Evolutionary conservation across 495 filamentous ascomycete genomes (phyloP).

Genomic region (Penicillium steckii): DNA sequence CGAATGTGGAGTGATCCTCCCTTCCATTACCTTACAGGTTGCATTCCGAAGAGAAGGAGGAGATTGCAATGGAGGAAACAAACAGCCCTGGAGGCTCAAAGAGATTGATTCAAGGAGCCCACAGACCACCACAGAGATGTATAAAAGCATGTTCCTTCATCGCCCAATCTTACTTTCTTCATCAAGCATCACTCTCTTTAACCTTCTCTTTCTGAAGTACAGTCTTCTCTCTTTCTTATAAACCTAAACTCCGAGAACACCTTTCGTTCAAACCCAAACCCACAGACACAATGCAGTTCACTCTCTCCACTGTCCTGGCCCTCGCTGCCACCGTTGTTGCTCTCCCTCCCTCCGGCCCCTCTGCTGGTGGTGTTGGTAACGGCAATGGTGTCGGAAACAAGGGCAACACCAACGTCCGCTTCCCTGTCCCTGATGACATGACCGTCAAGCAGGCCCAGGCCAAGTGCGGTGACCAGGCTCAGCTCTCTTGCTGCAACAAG

Average conservation of each 20-base stretch:
- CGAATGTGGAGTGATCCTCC: conserved; percentile 20
- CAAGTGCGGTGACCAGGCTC: conserved; percentile 50
- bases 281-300: conserved; percentile 39
- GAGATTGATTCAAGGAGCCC: conserved; percentile 12
- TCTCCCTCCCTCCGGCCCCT: conserved; percentile 10
- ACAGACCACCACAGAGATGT: conserved; percentile 29
- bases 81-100: conserved; percentile 4
- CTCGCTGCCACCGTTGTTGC: conserved; percentile 22
- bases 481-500: conserved; percentile 51
- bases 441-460: conserved; percentile 47
- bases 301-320: conserved; percentile 23
- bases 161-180: conserved; percentile 19
- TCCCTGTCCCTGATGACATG: conserved; percentile 38
- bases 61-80: conserved; percentile 13
- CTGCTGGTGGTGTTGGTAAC: conserved; percentile 19
- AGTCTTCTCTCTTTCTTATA: conserved; percentile 25
- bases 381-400: conserved; percentile 21
- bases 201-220: conserved; percentile 26
- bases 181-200: conserved; percentile 37
- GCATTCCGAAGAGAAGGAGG: conserved; percentile 32
- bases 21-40: conserved; percentile 26
- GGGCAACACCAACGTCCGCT: conserved; percentile 25
- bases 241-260: conserved; percentile 24
- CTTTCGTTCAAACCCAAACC: conserved; percentile 36
- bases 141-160: conserved; percentile 34